phyloP scores from a whole-genome alignment of 148 eudicot species.

The Vaccinium corymbosum region DNA sequence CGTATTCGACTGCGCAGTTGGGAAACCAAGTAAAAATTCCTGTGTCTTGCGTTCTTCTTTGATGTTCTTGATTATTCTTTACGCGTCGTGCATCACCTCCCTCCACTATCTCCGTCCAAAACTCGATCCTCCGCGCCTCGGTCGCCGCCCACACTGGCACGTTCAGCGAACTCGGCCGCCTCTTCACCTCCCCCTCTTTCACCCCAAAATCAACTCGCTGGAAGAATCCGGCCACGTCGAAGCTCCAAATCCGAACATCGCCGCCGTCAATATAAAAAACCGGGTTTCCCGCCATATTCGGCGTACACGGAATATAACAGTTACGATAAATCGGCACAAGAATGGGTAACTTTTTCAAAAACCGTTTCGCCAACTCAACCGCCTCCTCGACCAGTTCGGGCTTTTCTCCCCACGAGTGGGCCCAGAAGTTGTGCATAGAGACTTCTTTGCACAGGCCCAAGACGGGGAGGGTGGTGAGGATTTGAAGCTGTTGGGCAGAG shows the following conservation, averaged over 20 bases:
- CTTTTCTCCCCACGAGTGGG: conserved; percentile 46
- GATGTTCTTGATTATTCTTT: too few species aligned
- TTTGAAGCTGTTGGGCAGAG: conserved; percentile 51
- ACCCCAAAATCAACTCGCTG: conserved; percentile 31
- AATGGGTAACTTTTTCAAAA: conserved; percentile 41
- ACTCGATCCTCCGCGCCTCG: conserved; percentile 41
- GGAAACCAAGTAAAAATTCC: too few species aligned
- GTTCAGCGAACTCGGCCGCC: conserved; percentile 17
- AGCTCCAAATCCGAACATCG: conserved; percentile 32
- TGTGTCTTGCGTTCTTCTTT: too few species aligned
- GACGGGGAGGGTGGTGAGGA: conserved; percentile 43
- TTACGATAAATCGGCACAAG: conserved; percentile 54
- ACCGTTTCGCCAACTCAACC: conserved; percentile 29
- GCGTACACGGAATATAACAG: conserved; percentile 50
- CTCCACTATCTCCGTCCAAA: conserved; percentile 41
- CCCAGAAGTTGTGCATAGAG: conserved; percentile 41
- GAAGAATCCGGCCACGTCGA: conserved; percentile 59
- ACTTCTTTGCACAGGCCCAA: conserved; percentile 47
- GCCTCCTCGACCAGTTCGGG: conserved; percentile 42
- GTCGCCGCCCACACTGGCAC: conserved; percentile 53
- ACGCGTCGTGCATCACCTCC: background rate
- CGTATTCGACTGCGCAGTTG: too few species aligned
- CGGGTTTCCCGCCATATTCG: conserved; percentile 67
- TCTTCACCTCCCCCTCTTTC: conserved; percentile 4
- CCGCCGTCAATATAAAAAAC: conserved; percentile 57